phyloP scores from a whole-genome alignment of 2,329 filamentous ascomycete genomes.

The Parascedosporium putredinis region DNA sequence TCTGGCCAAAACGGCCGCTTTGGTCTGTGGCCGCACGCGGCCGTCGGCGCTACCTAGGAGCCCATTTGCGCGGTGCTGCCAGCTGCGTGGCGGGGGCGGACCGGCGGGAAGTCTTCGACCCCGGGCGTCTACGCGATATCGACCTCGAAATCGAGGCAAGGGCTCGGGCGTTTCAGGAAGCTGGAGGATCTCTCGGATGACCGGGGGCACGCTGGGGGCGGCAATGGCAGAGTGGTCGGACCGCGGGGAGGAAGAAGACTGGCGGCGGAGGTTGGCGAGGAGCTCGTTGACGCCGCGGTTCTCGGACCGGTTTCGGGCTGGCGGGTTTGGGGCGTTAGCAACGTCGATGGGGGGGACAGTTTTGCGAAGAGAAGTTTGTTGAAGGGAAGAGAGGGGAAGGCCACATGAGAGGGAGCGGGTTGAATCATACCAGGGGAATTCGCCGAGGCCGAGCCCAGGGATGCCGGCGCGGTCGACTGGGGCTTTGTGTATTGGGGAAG shows the following conservation, averaged over 20 bases:
- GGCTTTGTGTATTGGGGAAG: slow-evolving; percentile 47
- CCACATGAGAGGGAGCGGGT: neutral
- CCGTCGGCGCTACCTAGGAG: too few species aligned
- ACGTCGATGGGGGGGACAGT: neutral
- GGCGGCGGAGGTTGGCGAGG: slow-evolving; percentile 45
- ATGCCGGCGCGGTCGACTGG: slow-evolving; percentile 35
- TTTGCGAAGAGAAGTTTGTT: too few species aligned
- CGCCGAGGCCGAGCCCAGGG: slow-evolving; percentile 8
- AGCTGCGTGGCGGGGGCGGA: slow-evolving; percentile 49
- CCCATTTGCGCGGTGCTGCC: slow-evolving; percentile 25
- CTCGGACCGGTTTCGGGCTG: neutral
- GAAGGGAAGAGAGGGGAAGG: neutral
- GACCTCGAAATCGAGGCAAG: slow-evolving; percentile 32
- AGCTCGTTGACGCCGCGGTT: slow-evolving; percentile 44
- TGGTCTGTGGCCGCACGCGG: neutral
- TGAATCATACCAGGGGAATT: slow-evolving; percentile 9
- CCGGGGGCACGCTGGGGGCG: slow-evolving; percentile 46
- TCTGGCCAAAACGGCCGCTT: neutral
- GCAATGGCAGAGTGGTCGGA: slow-evolving; percentile 19
- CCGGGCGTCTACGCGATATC: slow-evolving; percentile 30
- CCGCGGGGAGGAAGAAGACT: slow-evolving; percentile 19
- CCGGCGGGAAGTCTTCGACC: slow-evolving; percentile 46
- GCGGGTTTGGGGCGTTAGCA: slow-evolving; percentile 6
- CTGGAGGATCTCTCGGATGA: slow-evolving; percentile 47
- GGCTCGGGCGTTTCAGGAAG: slow-evolving; percentile 47